Conservation (phyloP, 768 basidiomycete genomes). For the Russula sp. region DNA sequence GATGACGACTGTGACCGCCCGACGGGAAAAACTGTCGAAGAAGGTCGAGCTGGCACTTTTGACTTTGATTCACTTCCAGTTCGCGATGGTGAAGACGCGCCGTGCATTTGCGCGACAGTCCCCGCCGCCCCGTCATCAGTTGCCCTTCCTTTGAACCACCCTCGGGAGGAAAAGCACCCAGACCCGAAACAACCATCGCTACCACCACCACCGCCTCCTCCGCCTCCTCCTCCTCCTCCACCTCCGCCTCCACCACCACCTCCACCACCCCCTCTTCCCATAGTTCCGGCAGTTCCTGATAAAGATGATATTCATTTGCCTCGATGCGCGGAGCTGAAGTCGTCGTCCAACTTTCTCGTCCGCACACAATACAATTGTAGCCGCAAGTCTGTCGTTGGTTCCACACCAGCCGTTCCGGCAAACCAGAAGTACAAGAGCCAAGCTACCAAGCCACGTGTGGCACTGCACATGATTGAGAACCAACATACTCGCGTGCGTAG, state of each 20-base stretch:
- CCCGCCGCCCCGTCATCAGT: conserved; percentile 23
- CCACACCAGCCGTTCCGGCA: conserved; percentile 5
- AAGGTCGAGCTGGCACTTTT: conserved; percentile 27
- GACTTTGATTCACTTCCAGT: conserved; percentile 35
- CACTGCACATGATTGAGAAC: conserved; percentile 22
- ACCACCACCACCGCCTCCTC: background rate
- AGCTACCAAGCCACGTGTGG: background rate
- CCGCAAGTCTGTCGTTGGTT: conserved; percentile 2
- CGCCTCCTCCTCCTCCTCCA: background rate
- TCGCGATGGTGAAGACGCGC: conserved; percentile 22
- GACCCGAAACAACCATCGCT: background rate
- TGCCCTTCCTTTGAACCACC: conserved; percentile 21
- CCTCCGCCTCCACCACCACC: background rate
- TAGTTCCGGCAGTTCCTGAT: background rate
- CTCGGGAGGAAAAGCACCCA: conserved; percentile 5
- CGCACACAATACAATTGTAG: conserved; percentile 20
- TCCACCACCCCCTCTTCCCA: background rate
- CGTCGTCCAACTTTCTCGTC: conserved; percentile 14
- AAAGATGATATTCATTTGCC: background rate
- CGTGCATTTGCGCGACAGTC: conserved; percentile 17
- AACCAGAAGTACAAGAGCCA: conserved; percentile 17
- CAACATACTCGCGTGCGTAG: conserved; percentile 43
- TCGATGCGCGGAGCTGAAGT: conserved; percentile 1
- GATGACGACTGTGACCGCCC: conserved; percentile 25
- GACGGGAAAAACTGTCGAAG: conserved; percentile 12